Conservation (phyloP, 2,329 filamentous ascomycete genomes). For the Aspergillus texensis region DNA sequence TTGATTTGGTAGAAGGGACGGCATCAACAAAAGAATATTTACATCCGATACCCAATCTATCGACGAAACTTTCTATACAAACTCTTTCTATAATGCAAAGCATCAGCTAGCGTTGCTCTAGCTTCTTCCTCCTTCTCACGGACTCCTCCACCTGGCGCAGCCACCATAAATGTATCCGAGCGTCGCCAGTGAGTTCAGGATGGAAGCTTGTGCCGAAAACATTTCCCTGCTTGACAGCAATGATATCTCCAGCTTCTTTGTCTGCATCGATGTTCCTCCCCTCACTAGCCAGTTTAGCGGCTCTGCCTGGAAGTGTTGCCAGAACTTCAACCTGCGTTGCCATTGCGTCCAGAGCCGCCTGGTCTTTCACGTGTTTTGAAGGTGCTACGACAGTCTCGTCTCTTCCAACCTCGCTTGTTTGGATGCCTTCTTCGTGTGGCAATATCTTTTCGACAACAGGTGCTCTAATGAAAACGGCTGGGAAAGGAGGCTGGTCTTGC, state of each 20-base stretch:
- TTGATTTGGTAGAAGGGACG: conserved; percentile 30
- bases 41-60: conserved; percentile 32
- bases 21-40: conserved; percentile 25
- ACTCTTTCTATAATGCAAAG: conserved; percentile 15
- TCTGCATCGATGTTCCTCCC: conserved; percentile 41
- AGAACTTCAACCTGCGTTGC: conserved; percentile 60
- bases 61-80: conserved; percentile 18
- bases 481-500: conserved; percentile 58
- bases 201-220: conserved; percentile 95
- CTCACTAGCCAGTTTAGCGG: conserved; percentile 52
- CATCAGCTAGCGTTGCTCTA: conserved; percentile 22
- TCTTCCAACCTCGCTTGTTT: conserved; percentile 50
- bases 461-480: conserved; percentile 89
- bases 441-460: conserved; percentile 88
- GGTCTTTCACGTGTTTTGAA: conserved; percentile 50
- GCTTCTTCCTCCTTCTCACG: conserved; percentile 32
- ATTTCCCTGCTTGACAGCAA: conserved; percentile 88
- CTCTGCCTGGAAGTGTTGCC: conserved; percentile 57
- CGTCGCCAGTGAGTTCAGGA: conserved; percentile 86
- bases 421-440: conserved; percentile 53
- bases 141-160: conserved; percentile 66
- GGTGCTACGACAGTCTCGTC: conserved; percentile 62
- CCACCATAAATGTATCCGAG: conserved; percentile 94
- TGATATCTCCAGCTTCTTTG: conserved; percentile 67
- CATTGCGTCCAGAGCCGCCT: conserved; percentile 48